Conservation (phyloP, 139 green algal genomes). For the Deuterostichococcus epilithicus region DNA sequence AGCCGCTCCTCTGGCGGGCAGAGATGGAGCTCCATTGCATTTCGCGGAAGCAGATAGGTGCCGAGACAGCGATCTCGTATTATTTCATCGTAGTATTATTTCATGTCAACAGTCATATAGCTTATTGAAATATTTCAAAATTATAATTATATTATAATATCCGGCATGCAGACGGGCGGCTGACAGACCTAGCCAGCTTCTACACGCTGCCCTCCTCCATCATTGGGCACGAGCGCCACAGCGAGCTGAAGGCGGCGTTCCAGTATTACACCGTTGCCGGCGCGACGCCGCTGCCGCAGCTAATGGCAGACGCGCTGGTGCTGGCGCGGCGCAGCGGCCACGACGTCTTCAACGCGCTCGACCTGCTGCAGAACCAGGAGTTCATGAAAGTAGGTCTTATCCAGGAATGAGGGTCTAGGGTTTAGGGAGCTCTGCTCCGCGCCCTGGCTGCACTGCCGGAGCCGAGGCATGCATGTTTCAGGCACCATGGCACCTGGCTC, state of each 20-base stretch:
- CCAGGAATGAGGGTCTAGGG: slow-evolving; percentile 77
- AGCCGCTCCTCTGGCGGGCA: too few species aligned
- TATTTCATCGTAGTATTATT: too few species aligned
- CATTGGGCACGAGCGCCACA: slow-evolving; percentile 82
- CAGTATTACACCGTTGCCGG: slow-evolving; percentile 88
- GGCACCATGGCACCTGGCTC: background rate
- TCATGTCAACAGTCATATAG: too few species aligned
- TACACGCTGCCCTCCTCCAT: slow-evolving; percentile 92
- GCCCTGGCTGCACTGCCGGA: too few species aligned
- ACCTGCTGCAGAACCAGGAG: slow-evolving; percentile 78
- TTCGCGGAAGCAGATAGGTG: too few species aligned
- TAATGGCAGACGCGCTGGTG: slow-evolving; percentile 86
- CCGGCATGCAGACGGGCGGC: slow-evolving; percentile 23
- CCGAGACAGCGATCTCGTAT: too few species aligned
- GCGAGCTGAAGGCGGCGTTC: slow-evolving; percentile 86
- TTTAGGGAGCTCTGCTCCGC: too few species aligned
- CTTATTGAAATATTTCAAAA: too few species aligned
- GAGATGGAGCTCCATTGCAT: too few species aligned
- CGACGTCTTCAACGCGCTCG: slow-evolving; percentile 98
- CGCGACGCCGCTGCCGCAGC: slow-evolving; percentile 35
- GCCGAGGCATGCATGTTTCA: too few species aligned
- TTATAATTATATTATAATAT: background rate
- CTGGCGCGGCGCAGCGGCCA: slow-evolving; percentile 69
- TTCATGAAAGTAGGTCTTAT: slow-evolving; percentile 22
- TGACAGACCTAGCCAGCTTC: slow-evolving; percentile 93